These are phyloP conservation scores for Gigaspora rosea DNA, from an alignment of 192 early-diverging fungal species.

Conservation along the genomic window DNA sequence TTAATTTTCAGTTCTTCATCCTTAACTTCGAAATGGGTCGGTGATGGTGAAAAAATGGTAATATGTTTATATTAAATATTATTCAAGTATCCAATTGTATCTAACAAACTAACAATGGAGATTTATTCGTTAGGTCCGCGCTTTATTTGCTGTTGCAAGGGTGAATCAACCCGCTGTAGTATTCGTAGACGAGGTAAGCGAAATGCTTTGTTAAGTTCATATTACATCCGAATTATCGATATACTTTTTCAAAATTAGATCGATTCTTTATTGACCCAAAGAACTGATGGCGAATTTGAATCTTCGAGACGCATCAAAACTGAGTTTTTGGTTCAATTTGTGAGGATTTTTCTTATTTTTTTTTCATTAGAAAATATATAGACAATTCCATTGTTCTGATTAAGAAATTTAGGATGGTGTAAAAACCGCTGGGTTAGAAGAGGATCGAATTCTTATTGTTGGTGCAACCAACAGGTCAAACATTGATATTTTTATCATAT, in stretches of 20 bases:
- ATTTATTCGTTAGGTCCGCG: constrained; percentile 50
- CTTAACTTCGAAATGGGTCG: constrained; percentile 93
- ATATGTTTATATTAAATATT: not conserved
- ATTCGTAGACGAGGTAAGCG: constrained; percentile 78
- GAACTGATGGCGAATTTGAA: constrained; percentile 88
- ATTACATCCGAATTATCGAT: no score
- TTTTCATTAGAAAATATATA: not conserved
- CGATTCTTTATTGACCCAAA: constrained; percentile 85
- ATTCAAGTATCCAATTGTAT: constrained; percentile 6
- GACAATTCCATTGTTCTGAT: not conserved
- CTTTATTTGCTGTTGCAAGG: constrained; percentile 89
- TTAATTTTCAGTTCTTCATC: constrained; percentile 62
- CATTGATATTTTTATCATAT: not conserved
- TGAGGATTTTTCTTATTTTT: constrained; percentile 14
- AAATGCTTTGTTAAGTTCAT: no score
- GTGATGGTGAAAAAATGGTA: constrained; percentile 94
- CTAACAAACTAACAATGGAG: not conserved
- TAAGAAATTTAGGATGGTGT: constrained; percentile 62
- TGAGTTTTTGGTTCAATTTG: constrained; percentile 85
- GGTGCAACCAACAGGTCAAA: constrained; percentile 54
- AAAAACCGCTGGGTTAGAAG: constrained; percentile 64
- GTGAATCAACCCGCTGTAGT: constrained; percentile 86
- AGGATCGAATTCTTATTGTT: constrained; percentile 79
- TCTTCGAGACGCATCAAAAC: constrained; percentile 90
- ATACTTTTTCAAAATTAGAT: constrained; percentile 48